Percentiles rank a stretch among this genome's conserved stretches.
These are phyloP conservation scores for Sugiyamaella sp. DNA, from an alignment of 1,139 yeast genomes.

Conservation along the genomic window DNA sequence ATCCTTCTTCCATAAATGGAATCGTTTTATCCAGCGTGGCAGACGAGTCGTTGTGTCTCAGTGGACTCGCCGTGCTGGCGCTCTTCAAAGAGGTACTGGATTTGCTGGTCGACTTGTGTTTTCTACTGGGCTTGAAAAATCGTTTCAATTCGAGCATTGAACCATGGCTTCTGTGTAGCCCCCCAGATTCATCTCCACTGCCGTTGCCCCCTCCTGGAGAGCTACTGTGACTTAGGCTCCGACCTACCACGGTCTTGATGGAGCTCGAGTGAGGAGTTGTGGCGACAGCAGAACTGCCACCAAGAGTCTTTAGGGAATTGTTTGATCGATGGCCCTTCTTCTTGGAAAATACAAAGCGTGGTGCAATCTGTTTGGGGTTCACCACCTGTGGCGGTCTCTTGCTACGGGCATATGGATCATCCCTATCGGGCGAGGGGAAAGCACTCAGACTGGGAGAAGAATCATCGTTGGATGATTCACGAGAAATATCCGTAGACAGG, in stretches of 20 bases:
- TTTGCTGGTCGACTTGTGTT: conserved; percentile 23
- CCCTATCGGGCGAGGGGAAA: conserved; percentile 37
- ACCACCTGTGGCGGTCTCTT: conserved; percentile 38
- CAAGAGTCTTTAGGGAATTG: conserved; percentile 17
- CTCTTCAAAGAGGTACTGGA: conserved; percentile 18
- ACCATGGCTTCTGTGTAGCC: conserved; percentile 35
- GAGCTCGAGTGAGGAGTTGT: conserved; percentile 6
- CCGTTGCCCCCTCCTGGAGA: conserved; percentile 2
- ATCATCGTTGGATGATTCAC: conserved; percentile 29
- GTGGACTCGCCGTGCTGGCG: conserved; percentile 27
- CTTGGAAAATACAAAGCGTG: conserved; percentile 43
- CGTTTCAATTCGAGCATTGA: conserved; percentile 47
- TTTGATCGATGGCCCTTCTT: conserved; percentile 21
- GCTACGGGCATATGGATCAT: conserved; percentile 43
- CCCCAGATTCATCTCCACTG: conserved; percentile 15
- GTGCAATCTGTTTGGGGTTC: conserved; percentile 40
- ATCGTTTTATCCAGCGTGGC: conserved; percentile 27
- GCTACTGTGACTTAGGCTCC: not conserved
- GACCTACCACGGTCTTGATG: conserved; percentile 14
- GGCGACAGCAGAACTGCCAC: not conserved
- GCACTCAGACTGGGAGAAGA: conserved; percentile 24
- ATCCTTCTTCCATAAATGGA: conserved; percentile 48
- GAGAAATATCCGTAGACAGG: conserved; percentile 23
- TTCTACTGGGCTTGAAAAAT: conserved; percentile 39
- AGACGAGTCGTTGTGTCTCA: conserved; percentile 22